These are phyloP conservation scores for Dioszegia crocea DNA, from an alignment of 768 basidiomycete genomes.

Conservation along the genomic window DNA sequence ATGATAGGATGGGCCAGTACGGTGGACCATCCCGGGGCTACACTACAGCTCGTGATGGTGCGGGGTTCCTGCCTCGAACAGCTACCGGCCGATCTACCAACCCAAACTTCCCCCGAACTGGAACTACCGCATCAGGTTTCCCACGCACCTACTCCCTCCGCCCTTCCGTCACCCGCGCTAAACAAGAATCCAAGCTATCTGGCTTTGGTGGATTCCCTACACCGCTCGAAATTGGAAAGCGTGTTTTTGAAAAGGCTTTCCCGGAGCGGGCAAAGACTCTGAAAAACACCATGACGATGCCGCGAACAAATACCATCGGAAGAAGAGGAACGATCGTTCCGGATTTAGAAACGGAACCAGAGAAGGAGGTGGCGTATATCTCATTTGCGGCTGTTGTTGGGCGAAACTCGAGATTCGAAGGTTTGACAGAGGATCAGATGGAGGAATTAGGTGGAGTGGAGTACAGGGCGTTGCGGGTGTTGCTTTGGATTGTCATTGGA, in stretches of 20 bases:
- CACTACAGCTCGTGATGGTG: conserved; percentile 33
- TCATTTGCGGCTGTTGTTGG: conserved; percentile 81
- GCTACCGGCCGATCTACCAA: conserved; percentile 31
- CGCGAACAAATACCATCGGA: conserved; percentile 55
- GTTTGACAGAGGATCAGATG: conserved; percentile 70
- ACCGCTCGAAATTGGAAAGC: conserved; percentile 51
- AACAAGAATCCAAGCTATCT: conserved; percentile 27
- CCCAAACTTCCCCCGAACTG: conserved; percentile 28
- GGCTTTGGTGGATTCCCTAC: conserved; percentile 51
- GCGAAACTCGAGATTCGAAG: conserved; percentile 61
- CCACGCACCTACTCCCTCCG: conserved; percentile 43
- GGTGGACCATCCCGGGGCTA: conserved; percentile 11
- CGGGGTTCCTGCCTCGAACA: conserved; percentile 37
- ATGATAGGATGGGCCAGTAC: conserved; percentile 11
- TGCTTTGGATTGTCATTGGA: conserved; percentile 72
- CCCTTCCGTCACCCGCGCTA: conserved; percentile 17
- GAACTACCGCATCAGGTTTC: conserved; percentile 24
- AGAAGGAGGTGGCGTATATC: conserved; percentile 66
- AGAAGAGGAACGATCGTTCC: conserved; percentile 48
- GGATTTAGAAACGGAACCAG: conserved; percentile 47
- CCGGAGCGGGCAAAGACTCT: conserved; percentile 62
- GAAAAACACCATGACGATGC: conserved; percentile 70
- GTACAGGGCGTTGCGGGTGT: conserved; percentile 72
- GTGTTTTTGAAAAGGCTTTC: conserved; percentile 59
- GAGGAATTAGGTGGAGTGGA: conserved; percentile 94